Evolutionary conservation across 1,284 basidiomycete species (phyloP).

Genomic region (Cryptococcus sp.): DNA sequence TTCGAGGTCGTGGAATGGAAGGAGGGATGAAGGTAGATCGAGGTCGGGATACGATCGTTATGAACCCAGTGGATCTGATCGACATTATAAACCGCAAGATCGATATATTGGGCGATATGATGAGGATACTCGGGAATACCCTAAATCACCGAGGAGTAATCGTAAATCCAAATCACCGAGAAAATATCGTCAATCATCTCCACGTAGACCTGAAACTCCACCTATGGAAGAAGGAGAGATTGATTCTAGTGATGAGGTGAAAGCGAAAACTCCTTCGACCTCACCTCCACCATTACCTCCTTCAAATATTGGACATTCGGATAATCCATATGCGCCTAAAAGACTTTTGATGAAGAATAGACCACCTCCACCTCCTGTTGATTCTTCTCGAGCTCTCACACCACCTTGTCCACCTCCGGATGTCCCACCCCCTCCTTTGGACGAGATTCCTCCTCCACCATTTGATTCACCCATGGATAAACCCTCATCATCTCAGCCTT

Average conservation of each 20-base stretch:
- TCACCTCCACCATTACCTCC: neutral
- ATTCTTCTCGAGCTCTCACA: neutral
- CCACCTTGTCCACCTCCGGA: neutral
- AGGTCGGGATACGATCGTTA: neutral
- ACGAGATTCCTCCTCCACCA: neutral
- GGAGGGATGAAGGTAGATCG: too few species aligned
- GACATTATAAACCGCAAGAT: neutral
- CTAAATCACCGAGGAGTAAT: neutral
- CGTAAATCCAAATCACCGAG: neutral
- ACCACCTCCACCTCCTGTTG: neutral
- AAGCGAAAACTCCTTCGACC: neutral
- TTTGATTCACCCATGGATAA: neutral
- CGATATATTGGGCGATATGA: neutral
- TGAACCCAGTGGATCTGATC: neutral
- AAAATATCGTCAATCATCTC: neutral
- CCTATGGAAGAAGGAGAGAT: neutral
- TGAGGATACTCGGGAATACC: neutral
- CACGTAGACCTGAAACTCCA: neutral
- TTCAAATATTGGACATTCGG: neutral
- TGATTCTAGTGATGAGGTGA: neutral
- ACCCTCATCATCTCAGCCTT: neutral
- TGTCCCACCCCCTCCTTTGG: slow-evolving; percentile 1
- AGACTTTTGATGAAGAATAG: neutral
- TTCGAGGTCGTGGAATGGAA: too few species aligned
- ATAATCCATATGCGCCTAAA: neutral